Conservation (phyloP, 805 yeast species). For the Candida lessepsii region DNA sequence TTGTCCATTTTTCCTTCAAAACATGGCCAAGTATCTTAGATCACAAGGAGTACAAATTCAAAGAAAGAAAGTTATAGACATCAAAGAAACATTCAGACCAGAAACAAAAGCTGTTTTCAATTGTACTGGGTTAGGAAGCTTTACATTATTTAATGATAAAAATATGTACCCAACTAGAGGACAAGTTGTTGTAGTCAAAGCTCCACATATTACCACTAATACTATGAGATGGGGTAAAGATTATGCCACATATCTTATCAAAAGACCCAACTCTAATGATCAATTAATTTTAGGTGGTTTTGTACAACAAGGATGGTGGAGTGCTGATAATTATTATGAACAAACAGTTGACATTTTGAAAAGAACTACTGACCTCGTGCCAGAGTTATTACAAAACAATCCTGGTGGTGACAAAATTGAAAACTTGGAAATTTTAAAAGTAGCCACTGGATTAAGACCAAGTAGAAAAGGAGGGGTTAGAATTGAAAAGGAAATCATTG, state of each 20-base stretch:
- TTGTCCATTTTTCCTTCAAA: conserved; percentile 59
- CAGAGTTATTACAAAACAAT: conserved; percentile 41
- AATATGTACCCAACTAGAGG: conserved; percentile 74
- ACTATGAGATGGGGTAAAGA: conserved; percentile 59
- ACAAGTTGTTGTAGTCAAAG: conserved; percentile 70
- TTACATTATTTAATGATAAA: conserved; percentile 54
- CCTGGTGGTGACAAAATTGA: conserved; percentile 27
- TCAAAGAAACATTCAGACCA: conserved; percentile 45
- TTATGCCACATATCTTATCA: conserved; percentile 63
- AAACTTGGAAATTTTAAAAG: conserved; percentile 55
- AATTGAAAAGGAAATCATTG: conserved; percentile 51
- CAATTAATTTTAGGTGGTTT: conserved; percentile 77
- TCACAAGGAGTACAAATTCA: conserved; percentile 51
- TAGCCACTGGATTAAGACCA: conserved; percentile 76
- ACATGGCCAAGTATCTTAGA: conserved; percentile 45
- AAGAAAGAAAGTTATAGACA: conserved; percentile 36
- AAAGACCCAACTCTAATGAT: conserved; percentile 62
- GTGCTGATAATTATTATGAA: conserved; percentile 54
- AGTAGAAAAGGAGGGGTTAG: conserved; percentile 73
- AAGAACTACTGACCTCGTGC: conserved; percentile 54
- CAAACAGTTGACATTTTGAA: conserved; percentile 61
- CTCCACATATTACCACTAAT: conserved; percentile 66
- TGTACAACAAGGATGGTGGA: conserved; percentile 61
- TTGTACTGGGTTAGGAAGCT: conserved; percentile 76
- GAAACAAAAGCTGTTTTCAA: conserved; percentile 56